Evolutionary conservation across 2,329 filamentous ascomycete species (phyloP), one percentile per base, ranked within the genome.

Genomic region (Drechslerella stenobrocha): DNA sequence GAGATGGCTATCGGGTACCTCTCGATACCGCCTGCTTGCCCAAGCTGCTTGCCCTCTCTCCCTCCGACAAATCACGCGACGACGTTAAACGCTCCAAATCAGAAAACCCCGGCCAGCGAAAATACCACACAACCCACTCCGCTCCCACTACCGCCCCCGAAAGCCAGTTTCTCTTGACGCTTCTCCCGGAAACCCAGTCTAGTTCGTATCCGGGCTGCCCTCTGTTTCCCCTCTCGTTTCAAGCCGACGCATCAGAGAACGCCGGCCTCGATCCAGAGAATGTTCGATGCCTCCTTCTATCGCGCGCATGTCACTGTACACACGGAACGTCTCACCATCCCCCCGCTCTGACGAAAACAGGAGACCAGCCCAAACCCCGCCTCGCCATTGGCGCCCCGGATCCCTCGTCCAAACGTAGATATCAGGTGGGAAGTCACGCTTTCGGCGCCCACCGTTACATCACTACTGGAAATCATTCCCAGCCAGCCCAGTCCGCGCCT

Each of bases 111-210:
- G 34, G 61, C 50, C 55, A 11, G 44, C 30, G 53, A 67, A 67
- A 67, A 67, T 67, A 67, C 63, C 63, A 67, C 63, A 67, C 63
- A 67, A 67, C 63, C 63, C 63, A 67, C 55, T 60, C 55, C 42
- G 23, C 23, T n/a, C 9, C 34, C 6, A 37, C 8, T n/a, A n/a
- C n/a, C n/a, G n/a, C n/a, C n/a, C n/a, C n/a, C n/a, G n/a, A n/a
- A n/a, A n/a, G n/a, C n/a, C n/a, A n/a, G n/a, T n/a, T n/a, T n/a
- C n/a, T n/a, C n/a, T n/a, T n/a, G n/a, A n/a, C n/a, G n/a, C n/a
- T n/a, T n/a, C n/a, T n/a, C n/a, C n/a, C n/a, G n/a, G 15, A 37
- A 37, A 7, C 13, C 34, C 34, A 15, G 34, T 4, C 34, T 13
- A 15, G 34, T 42, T 20, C 18, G 9, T 18, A 42, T 42, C 37